phyloP scores from a whole-genome alignment of 768 basidiomycete species.

The Calocybe indica region DNA sequence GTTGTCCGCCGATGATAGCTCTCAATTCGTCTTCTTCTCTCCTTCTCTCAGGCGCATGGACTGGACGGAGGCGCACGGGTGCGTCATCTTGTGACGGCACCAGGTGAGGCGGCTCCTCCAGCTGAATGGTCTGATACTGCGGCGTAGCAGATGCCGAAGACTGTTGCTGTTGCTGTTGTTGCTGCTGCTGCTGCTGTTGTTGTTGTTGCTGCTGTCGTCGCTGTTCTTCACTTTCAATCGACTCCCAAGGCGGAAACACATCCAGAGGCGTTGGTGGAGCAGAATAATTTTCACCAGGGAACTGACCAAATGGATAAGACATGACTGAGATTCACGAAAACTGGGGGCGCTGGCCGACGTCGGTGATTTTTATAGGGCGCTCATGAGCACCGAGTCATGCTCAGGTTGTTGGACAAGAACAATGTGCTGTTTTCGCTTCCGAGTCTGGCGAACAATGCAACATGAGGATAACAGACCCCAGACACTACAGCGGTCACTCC shows the following conservation, averaged over 20 bases:
- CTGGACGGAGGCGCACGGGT: constrained; percentile 25
- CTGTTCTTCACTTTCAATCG: constrained; percentile 34
- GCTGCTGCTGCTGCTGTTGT: constrained; percentile 17
- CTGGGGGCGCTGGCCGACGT: neutral
- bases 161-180: constrained; percentile 19
- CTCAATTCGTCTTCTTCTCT: constrained; percentile 18
- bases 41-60: constrained; percentile 17
- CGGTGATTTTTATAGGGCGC: no score
- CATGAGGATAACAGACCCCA: constrained; percentile 21
- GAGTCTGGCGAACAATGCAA: constrained; percentile 29
- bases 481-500: constrained; percentile 5
- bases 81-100: constrained; percentile 27
- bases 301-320: constrained; percentile 43
- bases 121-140: constrained; percentile 20
- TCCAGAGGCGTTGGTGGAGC: constrained; percentile 42
- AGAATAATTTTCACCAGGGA: constrained; percentile 40
- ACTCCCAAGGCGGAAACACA: constrained; percentile 34
- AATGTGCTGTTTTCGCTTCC: constrained; percentile 22
- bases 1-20: neutral
- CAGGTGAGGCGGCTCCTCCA: constrained; percentile 23
- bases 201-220: constrained; percentile 30
- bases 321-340: constrained; percentile 28
- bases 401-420: constrained; percentile 28
- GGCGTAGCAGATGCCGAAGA: constrained; percentile 19
- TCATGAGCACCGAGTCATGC: constrained; percentile 7